Evolutionary conservation across 495 filamentous ascomycete species (phyloP).

Genomic region (Lasiosphaeriaceae sp.): DNA sequence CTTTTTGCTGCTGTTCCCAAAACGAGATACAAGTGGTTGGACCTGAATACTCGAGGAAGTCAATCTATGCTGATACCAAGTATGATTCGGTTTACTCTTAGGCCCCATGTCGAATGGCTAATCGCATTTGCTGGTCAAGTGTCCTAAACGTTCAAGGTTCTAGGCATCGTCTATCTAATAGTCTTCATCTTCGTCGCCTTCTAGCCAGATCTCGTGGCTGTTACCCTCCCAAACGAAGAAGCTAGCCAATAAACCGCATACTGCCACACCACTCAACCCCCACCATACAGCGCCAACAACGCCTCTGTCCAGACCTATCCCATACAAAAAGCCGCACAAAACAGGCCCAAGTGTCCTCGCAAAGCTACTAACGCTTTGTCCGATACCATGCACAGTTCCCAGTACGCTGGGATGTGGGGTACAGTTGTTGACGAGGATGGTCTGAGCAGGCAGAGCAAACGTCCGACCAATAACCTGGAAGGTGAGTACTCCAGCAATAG

Average conservation of each 20-base stretch:
- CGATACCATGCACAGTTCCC: conserved; percentile 78
- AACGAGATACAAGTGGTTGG: no score
- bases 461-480: conserved; percentile 77
- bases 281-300: conserved; percentile 78
- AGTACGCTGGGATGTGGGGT: conserved; percentile 76
- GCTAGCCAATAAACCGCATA: conserved; percentile 57
- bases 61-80: no score
- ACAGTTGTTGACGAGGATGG: conserved; percentile 81
- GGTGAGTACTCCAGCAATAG: conserved; percentile 63
- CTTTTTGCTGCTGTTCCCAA: no score
- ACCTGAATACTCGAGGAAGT: no score
- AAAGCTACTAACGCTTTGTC: conserved; percentile 66
- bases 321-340: conserved; percentile 67
- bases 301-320: conserved; percentile 63
- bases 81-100: no score
- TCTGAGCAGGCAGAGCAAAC: conserved; percentile 72
- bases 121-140: no score
- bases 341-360: conserved; percentile 74
- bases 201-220: conserved; percentile 65
- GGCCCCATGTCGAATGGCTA: no score
- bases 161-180: background rate
- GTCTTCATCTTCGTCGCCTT: conserved; percentile 59
- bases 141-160: background rate
- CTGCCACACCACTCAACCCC: conserved; percentile 60
- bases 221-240: conserved; percentile 70